Percentiles rank a stretch among this genome's conserved stretches.
phyloP scores from a whole-genome alignment of 345 rosid species.

The Euclidium syriacum region DNA sequence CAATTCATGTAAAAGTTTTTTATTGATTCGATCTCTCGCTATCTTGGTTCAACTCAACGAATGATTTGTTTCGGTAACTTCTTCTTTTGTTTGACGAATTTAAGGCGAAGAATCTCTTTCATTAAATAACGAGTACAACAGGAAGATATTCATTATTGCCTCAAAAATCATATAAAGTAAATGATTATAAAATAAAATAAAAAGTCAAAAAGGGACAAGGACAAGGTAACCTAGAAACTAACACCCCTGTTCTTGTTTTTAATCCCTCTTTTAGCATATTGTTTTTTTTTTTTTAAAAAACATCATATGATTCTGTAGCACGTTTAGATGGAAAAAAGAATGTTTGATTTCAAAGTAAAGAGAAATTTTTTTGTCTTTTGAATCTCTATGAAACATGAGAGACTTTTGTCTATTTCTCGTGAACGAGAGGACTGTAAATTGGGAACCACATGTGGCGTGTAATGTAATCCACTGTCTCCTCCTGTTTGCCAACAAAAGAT shows the following conservation, averaged over 20 bases:
- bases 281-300: background rate
- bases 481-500: constrained; percentile 55
- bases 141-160: too few relatives aligned
- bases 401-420: constrained; percentile 51
- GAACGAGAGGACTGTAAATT: constrained; percentile 86
- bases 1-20: too few relatives aligned
- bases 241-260: constrained; percentile 13
- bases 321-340: constrained; percentile 11
- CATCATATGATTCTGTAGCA: background rate
- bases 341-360: constrained; percentile 2
- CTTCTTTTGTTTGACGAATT: too few relatives aligned
- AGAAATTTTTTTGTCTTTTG: background rate
- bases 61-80: too few relatives aligned
- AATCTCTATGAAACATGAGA: constrained; percentile 16
- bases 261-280: constrained; percentile 6
- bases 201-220: constrained; percentile 6
- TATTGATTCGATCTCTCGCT: too few relatives aligned
- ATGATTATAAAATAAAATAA: too few relatives aligned
- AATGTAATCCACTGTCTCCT: constrained; percentile 67
- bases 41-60: too few relatives aligned
- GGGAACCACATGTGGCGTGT: constrained; percentile 87
- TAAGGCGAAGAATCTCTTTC: too few relatives aligned
- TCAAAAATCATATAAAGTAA: too few relatives aligned
- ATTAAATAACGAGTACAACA: too few relatives aligned
- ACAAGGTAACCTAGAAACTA: constrained; percentile 24